Evolutionary conservation across 2,329 filamentous ascomycete species (phyloP), one percentile per base, ranked within the genome.

Genomic region (Alternaria arborescens): DNA sequence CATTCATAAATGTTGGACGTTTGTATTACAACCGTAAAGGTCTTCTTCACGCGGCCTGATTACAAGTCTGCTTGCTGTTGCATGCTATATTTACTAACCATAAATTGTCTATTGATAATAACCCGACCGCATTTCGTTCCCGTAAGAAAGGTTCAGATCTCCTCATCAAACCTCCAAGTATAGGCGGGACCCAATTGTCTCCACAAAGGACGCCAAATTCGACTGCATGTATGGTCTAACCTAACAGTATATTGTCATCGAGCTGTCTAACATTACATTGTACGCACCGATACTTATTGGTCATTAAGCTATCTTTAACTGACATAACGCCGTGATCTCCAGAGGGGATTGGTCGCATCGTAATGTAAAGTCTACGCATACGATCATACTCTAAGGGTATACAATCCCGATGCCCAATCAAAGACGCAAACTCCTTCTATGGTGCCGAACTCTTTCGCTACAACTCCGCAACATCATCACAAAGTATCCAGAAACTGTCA

Each of bases 281-380:
- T 50, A 3, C 2, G 20, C 20, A 24, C 32, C 5, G n/a, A 20
- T 22, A 24, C 4, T n/a, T n/a, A 7, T 8, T 1, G 8, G 12
- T 16, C 10, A 38, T 26, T 34, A 26, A 26, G 12, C 46, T 38
- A 5, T 50, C 20, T 38, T 24, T 22, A 22, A 32, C 46, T 48
- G 24, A 24, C 32, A 12, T 4, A 50, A 12, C 46, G 32, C 20
- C 14, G 14, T 38, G 14, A 50, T 50, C 11, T 1, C 20, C 30
- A 38, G 32, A 50, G 30, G 20, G 46, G 46, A 6, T 50, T 34
- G 5, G 11, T 50, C 32, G 20, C 11, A 38, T 50, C 46, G 46
- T 50, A 50, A 38, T 38, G 20, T 38, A 50, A 32, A 50, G 32
- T 50, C 46, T 38, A 50, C 26, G 32, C 20, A 14, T 36, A 50